phyloP scores from a whole-genome alignment of 805 yeast genomes.

The Barnettozyma sp. region DNA sequence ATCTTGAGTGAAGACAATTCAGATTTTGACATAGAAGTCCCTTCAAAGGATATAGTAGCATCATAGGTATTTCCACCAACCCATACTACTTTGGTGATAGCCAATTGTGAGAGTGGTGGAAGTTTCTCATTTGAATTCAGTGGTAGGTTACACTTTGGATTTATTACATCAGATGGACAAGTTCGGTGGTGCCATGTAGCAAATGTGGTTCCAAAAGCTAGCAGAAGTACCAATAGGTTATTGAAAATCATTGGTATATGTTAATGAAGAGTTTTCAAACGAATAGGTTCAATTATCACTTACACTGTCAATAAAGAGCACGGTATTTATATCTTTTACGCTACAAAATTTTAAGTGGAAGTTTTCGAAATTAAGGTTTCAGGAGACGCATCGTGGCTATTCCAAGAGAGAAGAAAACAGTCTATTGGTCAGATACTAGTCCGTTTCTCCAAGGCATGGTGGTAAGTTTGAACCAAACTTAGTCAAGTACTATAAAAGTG shows the following conservation, averaged over 20 bases:
- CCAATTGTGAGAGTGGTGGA: not conserved
- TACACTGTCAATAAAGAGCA: too few species aligned
- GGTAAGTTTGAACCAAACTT: too few species aligned
- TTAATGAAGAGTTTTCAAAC: too few species aligned
- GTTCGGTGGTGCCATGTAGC: not conserved
- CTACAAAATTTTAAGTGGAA: too few species aligned
- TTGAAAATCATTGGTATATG: not conserved
- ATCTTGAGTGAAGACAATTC: not conserved
- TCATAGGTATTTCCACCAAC: not conserved
- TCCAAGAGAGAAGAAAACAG: too few species aligned
- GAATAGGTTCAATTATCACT: too few species aligned
- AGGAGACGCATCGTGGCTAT: too few species aligned
- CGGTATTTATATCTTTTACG: too few species aligned
- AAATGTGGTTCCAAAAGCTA: not conserved
- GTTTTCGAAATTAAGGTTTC: too few species aligned
- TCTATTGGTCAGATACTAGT: too few species aligned
- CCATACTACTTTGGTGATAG: not conserved
- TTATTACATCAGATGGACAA: not conserved
- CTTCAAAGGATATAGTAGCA: not conserved
- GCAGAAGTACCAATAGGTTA: not conserved
- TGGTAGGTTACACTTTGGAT: not conserved
- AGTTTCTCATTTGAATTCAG: not conserved
- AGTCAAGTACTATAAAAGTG: too few species aligned
- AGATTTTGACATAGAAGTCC: not conserved
- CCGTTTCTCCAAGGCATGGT: too few species aligned